Evolutionary conservation across 371 early-diverging fungal species (phyloP), one percentile per base, ranked within the genome.

Genomic region (Enteropsectra breve): DNA sequence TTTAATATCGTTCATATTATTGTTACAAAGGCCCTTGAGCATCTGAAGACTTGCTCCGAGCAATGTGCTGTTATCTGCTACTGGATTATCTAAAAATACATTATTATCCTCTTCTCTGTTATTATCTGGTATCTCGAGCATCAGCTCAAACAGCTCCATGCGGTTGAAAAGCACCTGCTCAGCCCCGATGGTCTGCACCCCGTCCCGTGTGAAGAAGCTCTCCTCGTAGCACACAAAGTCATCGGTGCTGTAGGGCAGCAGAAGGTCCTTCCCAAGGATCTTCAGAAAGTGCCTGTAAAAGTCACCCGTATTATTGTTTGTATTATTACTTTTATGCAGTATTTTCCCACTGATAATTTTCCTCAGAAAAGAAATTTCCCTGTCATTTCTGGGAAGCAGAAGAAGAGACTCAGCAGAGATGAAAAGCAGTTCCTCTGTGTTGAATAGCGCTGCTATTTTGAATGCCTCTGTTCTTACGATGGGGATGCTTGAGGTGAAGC

Each of bases 141-240:
- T 56, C 26, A 40, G 23, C 46, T 68, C 34, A 48, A 73, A 64
- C 21, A 73, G 49, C 24, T 37, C 18, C 1, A 65, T 32, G 47
- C 73, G 59, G 45, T 69, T 69, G 8, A 55, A 49, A 30, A 73
- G n/a, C 28, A 66, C 63, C 6, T 21, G 37, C 32, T 60, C 63
- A n/a, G 38, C 47, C 5, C 73, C 73, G 28, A 68, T 37, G 6
- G 34, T 23, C 34, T 64, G 62, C 30, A 67, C 54, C 56, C 73
- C 73, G 46, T 58, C 68, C 38, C 59, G 54, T 50, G 73, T 69
- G 58, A 73, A 73, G 45, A 36, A 68, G 13, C 26, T 40, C 15
- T 73, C 73, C 23, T 73, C 69, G 53, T 68, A 65, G 21, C 56
- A 68, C 24, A 62, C 65, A 63, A 73, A 73, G 18, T 65, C 60